Percentiles rank a stretch among this genome's conserved stretches.
phyloP scores from a whole-genome alignment of 2,329 filamentous ascomycete genomes.

The Chaetomiaceae sp. region DNA sequence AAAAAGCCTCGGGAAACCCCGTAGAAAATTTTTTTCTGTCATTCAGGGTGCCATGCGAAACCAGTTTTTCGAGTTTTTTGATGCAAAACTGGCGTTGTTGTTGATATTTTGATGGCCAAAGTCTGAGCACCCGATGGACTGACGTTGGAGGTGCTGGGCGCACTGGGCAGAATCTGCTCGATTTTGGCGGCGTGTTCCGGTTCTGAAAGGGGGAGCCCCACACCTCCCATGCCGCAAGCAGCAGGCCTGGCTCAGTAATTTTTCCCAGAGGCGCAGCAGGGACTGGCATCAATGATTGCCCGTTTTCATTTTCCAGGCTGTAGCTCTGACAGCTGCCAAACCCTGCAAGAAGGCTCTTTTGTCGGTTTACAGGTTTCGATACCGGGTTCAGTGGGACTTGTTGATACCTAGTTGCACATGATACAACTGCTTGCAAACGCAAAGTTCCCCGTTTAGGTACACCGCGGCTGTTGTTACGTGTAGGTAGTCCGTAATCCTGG shows the following conservation, averaged over 20 bases:
- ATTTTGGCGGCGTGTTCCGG: constrained; percentile 26
- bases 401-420: too few relatives aligned
- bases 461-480: too few relatives aligned
- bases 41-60: constrained; percentile 56
- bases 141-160: constrained; percentile 47
- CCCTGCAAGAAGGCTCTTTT: too few relatives aligned
- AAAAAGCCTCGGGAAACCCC: constrained; percentile 52
- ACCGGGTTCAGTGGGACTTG: too few relatives aligned
- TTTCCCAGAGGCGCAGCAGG: neutral
- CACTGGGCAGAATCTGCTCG: constrained; percentile 45
- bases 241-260: neutral
- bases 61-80: constrained; percentile 47
- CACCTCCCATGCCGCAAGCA: neutral
- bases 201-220: constrained; percentile 20
- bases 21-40: constrained; percentile 59
- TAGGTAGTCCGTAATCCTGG: too few relatives aligned
- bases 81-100: constrained; percentile 49
- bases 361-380: too few relatives aligned
- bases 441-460: too few relatives aligned
- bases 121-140: constrained; percentile 46
- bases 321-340: too few relatives aligned
- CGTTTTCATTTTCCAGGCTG: too few relatives aligned
- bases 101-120: constrained; percentile 53
- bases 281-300: neutral
- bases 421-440: too few relatives aligned